These are phyloP conservation scores for Mycogone perniciosa DNA, from an alignment of 2,329 filamentous ascomycete genomes.

Conservation along the genomic window DNA sequence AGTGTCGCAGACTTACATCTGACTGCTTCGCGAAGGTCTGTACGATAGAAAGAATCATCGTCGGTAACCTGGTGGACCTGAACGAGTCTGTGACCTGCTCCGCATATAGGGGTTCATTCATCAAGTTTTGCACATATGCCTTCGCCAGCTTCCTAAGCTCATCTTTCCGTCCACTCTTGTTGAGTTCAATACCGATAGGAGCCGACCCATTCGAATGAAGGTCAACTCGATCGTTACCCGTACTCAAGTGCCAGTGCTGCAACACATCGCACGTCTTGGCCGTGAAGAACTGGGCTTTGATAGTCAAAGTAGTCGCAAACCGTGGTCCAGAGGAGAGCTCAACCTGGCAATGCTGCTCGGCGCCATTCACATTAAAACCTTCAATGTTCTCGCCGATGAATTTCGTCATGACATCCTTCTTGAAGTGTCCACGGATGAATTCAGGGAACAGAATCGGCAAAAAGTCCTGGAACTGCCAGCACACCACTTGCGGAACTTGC, in stretches of 20 bases:
- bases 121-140: slow-evolving; percentile 44
- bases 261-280: slow-evolving; percentile 41
- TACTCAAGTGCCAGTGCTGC: slow-evolving; percentile 45
- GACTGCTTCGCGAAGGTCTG: slow-evolving; percentile 42
- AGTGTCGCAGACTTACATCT: slow-evolving; percentile 29
- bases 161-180: slow-evolving; percentile 35
- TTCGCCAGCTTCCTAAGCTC: slow-evolving; percentile 40
- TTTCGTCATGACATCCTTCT: slow-evolving; percentile 40
- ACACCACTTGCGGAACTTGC: slow-evolving; percentile 47
- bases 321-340: slow-evolving; percentile 42
- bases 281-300: slow-evolving; percentile 48
- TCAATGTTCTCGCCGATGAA: slow-evolving; percentile 47
- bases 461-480: slow-evolving; percentile 55
- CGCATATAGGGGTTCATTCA: slow-evolving; percentile 41
- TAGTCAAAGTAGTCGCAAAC: slow-evolving; percentile 39
- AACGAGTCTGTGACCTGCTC: slow-evolving; percentile 45
- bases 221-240: slow-evolving; percentile 31
- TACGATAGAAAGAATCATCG: slow-evolving; percentile 40
- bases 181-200: slow-evolving; percentile 45
- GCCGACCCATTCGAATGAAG: slow-evolving; percentile 38
- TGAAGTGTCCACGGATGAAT: slow-evolving; percentile 46
- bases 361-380: slow-evolving; percentile 36
- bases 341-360: slow-evolving; percentile 36
- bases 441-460: slow-evolving; percentile 45
- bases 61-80: slow-evolving; percentile 39